A percentile compares a stretch with the other conserved stretches of the same genome.
phyloP scores from a whole-genome alignment of 495 filamentous ascomycete genomes.

The Hypomontagnella submonticulosa region DNA sequence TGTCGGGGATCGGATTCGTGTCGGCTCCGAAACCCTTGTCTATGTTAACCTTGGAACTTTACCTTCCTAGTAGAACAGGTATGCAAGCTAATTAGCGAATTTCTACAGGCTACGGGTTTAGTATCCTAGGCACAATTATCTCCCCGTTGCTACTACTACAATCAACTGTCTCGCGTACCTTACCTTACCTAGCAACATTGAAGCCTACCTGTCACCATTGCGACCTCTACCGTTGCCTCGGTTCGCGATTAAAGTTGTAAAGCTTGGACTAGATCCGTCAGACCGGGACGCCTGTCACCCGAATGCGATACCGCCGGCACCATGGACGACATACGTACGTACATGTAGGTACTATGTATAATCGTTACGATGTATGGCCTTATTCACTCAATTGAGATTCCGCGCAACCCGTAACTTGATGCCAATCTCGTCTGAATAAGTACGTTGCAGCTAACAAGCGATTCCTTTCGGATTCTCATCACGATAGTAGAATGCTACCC shows the following conservation, averaged over 20 bases:
- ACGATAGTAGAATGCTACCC: too few relatives aligned
- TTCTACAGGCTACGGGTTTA: too few relatives aligned
- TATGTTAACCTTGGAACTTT: too few relatives aligned
- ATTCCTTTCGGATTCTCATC: conserved; percentile 3
- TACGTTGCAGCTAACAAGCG: neutral
- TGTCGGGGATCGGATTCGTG: conserved; percentile 23
- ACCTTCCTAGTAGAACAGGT: too few relatives aligned
- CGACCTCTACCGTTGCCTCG: conserved; percentile 15
- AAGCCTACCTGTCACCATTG: neutral
- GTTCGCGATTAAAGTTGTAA: conserved; percentile 15
- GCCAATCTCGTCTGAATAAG: neutral
- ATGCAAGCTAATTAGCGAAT: too few relatives aligned
- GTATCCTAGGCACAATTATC: too few relatives aligned
- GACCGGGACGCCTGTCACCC: neutral
- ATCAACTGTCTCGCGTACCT: too few relatives aligned
- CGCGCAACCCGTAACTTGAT: conserved; percentile 6
- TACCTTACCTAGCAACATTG: too few relatives aligned
- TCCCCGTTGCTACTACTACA: too few relatives aligned
- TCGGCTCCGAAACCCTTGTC: conserved; percentile 17
- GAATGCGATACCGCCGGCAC: neutral
- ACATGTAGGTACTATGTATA: neutral
- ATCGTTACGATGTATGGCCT: neutral
- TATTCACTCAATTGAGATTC: conserved; percentile 19
- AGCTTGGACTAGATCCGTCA: neutral
- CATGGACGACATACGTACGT: neutral